phyloP scores from a whole-genome alignment of 768 basidiomycete genomes.

The Chlorophyllum brunneum region DNA sequence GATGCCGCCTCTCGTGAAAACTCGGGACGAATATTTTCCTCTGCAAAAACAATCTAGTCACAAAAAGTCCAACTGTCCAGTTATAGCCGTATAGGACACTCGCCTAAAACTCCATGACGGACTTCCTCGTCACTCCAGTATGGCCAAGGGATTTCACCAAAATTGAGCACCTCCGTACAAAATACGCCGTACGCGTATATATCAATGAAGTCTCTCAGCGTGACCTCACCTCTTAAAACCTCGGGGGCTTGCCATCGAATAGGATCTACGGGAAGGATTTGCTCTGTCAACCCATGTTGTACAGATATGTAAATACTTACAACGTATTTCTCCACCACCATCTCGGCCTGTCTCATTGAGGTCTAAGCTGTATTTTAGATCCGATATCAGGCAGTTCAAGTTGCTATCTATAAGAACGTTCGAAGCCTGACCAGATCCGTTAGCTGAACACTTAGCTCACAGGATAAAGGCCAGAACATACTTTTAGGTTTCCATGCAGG shows the following conservation, averaged over 20 bases:
- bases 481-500: constrained; percentile 58
- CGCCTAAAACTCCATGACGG: constrained; percentile 38
- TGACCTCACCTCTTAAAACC: constrained; percentile 37
- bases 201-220: constrained; percentile 45
- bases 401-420: constrained; percentile 65
- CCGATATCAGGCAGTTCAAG: constrained; percentile 58
- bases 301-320: constrained; percentile 19
- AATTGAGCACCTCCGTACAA: constrained; percentile 50
- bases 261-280: constrained; percentile 38
- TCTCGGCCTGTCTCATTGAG: constrained; percentile 29
- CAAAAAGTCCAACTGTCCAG: too few species aligned
- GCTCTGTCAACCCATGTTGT: not conserved
- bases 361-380: constrained; percentile 62
- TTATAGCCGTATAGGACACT: constrained; percentile 15
- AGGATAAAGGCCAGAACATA: not conserved
- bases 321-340: constrained; percentile 47
- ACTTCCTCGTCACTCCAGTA: constrained; percentile 39
- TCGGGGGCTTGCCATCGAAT: constrained; percentile 62
- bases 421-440: constrained; percentile 32
- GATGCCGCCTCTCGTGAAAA: not conserved
- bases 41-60: too few species aligned
- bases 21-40: not conserved
- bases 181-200: constrained; percentile 58
- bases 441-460: too few species aligned
- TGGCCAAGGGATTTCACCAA: constrained; percentile 50